Percentiles rank a stretch among this genome's conserved stretches.
phyloP scores from a whole-genome alignment of 257 asterid genomes.

The Henckelia pumila region DNA sequence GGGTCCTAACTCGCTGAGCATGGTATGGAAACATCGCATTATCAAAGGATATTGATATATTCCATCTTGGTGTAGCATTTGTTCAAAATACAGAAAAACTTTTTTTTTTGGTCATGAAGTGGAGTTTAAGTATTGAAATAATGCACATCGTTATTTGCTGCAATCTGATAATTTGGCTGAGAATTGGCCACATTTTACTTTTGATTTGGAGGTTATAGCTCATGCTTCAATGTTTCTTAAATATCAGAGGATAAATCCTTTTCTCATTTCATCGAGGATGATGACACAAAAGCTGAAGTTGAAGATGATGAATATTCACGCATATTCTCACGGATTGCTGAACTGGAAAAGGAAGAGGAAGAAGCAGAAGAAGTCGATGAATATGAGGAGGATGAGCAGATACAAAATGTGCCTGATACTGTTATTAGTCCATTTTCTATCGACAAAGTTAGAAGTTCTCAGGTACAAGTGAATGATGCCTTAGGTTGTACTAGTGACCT shows the following conservation, averaged over 20 bases:
- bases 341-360: slow-evolving; percentile 88
- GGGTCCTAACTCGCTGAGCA: slow-evolving; percentile 6
- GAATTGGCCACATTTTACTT: slow-evolving; percentile 12
- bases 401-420: slow-evolving; percentile 30
- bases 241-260: slow-evolving; percentile 25
- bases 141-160: slow-evolving; percentile 2
- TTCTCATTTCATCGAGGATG: slow-evolving; percentile 29
- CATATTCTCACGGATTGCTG: slow-evolving; percentile 52
- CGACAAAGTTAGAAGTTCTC: slow-evolving; percentile 34
- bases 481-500: not conserved
- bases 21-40: not conserved
- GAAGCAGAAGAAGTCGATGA: slow-evolving; percentile 53
- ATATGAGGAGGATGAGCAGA: slow-evolving; percentile 36
- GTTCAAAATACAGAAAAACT: not conserved
- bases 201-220: slow-evolving; percentile 16
- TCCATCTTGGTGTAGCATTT: slow-evolving; percentile 3
- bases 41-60: not conserved
- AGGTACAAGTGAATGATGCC: slow-evolving; percentile 33
- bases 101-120: not conserved
- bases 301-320: slow-evolving; percentile 67
- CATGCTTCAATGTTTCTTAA: slow-evolving; percentile 4
- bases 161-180: slow-evolving; percentile 14
- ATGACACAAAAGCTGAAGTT: slow-evolving; percentile 29
- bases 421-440: slow-evolving; percentile 23
- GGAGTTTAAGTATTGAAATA: not conserved